Conservation (phyloP, 257 asterid species). For the Solanum pennellii region DNA sequence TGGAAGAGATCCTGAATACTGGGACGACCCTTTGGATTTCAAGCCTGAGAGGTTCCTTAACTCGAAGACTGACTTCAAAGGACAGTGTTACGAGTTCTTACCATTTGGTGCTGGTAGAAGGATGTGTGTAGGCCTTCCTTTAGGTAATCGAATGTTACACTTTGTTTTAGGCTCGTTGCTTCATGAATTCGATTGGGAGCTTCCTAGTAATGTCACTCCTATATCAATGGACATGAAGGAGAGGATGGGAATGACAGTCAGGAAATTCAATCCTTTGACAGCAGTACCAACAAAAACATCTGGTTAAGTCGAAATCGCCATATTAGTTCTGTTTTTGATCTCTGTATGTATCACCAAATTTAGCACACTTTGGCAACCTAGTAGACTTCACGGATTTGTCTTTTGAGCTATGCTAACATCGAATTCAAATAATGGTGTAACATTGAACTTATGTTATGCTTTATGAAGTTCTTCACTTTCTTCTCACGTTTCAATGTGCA, state of each 20-base stretch:
- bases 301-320: not conserved
- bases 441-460: not conserved
- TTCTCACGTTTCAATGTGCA: not conserved
- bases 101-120: constrained; percentile 60
- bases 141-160: constrained; percentile 48
- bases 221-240: constrained; percentile 22
- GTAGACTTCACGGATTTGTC: not conserved
- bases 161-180: constrained; percentile 17
- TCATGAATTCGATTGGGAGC: constrained; percentile 23
- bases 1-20: constrained; percentile 41
- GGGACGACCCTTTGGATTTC: constrained; percentile 44
- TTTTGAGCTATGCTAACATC: not conserved
- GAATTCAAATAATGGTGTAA: not conserved
- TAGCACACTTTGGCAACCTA: not conserved
- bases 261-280: constrained; percentile 13
- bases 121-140: constrained; percentile 44
- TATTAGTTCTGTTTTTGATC: not conserved
- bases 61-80: constrained; percentile 37
- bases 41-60: constrained; percentile 41
- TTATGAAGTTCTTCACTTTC: not conserved
- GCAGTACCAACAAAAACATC: constrained; percentile 16
- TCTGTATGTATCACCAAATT: not conserved
- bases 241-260: constrained; percentile 13
- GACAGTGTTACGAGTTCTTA: constrained; percentile 40
- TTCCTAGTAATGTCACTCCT: not conserved